Percentiles rank a stretch among this genome's conserved stretches.
phyloP scores from a whole-genome alignment of 1,284 basidiomycete species.

The Heterobasidion annosum region DNA sequence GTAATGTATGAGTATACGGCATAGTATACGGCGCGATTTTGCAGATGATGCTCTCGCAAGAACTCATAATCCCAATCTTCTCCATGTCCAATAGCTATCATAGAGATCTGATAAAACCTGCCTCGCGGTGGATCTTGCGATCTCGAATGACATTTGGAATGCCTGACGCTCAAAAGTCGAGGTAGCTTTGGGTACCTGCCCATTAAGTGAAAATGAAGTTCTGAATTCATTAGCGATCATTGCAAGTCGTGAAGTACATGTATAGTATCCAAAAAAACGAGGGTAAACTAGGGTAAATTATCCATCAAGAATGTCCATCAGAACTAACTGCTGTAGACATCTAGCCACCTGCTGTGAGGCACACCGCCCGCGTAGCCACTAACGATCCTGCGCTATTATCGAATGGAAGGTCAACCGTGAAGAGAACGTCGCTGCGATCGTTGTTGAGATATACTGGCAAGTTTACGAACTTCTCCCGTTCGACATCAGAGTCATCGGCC shows the following conservation, averaged over 20 bases:
- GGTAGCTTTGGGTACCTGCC: too few species aligned
- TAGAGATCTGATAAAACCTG: too few species aligned
- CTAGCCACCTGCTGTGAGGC: constrained; percentile 67
- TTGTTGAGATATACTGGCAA: constrained; percentile 89
- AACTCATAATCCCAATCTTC: too few species aligned
- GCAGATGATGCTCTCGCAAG: neutral
- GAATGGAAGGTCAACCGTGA: constrained; percentile 77
- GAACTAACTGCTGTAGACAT: neutral
- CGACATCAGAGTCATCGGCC: constrained; percentile 34
- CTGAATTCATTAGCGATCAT: neutral
- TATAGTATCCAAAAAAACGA: neutral
- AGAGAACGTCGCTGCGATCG: constrained; percentile 84
- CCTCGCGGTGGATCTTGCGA: too few species aligned
- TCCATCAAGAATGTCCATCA: neutral
- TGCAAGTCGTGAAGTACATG: neutral
- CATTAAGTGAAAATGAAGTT: neutral
- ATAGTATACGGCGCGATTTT: neutral
- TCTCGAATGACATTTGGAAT: too few species aligned
- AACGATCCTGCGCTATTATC: constrained; percentile 54
- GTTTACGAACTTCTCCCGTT: constrained; percentile 43
- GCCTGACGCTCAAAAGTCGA: too few species aligned
- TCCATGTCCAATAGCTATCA: too few species aligned
- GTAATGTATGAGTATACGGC: neutral
- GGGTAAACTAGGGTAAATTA: neutral
- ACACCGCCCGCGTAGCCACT: constrained; percentile 75